Base-by-base conservation (phyloP, 177 flowering plant species). In the Vitis hybrid region DNA sequence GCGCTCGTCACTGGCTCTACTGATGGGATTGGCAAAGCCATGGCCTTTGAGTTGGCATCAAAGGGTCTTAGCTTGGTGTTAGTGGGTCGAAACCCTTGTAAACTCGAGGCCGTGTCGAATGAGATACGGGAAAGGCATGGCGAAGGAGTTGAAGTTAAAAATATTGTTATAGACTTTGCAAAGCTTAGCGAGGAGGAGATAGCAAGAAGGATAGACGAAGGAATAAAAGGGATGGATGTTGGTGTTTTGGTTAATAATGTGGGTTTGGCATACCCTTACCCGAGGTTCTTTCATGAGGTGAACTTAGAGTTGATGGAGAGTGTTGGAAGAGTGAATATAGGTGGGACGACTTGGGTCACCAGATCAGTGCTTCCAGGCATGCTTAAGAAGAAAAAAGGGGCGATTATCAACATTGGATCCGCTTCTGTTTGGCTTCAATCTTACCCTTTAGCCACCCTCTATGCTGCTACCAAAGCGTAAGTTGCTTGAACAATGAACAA, bases 391-490 rank as follows among this genome's bases (percentile, higher is more conserved):
- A 79, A 75, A 70, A 87, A 74, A 74, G 93, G 95, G 4, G 91
- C 90, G 0, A 83, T 92, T 71, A 79, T 92, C 2, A 87, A 85
- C 57, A 79, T 90, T 62, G 91, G 93, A 0, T 90, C 96, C 1
- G 93, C 87, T 13, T 80, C 93, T 0, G 71, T 77, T 68, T 79
- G 78, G 26, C 68, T 85, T 2, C 90, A 89, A 70, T 89, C 89
- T 0, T 78, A 83, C 75, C 94, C 97, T 75, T 87, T 90, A 26
- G 80, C 63, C 72, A 69, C 97, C 20, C 52, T 89, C 52, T 92
- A 92, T 73, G 91, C 92, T 31, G 89, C 97, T 6, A 82, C 95
- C 2, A 92, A 92, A 89, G 87, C 91, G 94, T 92, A 85, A 80
- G 93, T 22, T 22, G 26, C 26, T 22, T 22, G 26, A 22, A 22